Evolutionary conservation across 129 eudicot species (phyloP).

Genomic region (Mikania micrantha): DNA sequence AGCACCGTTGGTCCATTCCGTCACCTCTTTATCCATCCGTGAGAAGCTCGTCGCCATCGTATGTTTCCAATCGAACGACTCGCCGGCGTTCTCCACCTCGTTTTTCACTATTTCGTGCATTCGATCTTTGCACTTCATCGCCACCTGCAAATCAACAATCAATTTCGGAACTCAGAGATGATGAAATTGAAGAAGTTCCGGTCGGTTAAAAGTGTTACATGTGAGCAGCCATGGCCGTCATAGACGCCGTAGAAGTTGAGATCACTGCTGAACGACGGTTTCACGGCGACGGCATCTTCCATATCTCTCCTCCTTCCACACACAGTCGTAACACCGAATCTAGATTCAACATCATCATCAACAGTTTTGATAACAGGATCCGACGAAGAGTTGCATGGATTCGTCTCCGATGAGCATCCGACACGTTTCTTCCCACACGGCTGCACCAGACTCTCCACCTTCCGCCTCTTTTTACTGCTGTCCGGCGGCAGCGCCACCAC

Average conservation of each 20-base stretch:
- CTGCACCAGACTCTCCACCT: constrained; percentile 29
- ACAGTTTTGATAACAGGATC: too few species aligned
- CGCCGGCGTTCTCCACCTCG: constrained; percentile 39
- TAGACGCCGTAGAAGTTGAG: constrained; percentile 75
- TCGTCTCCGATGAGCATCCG: neutral
- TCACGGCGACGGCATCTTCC: constrained; percentile 93
- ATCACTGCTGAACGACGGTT: constrained; percentile 52
- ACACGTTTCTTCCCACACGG: too few species aligned
- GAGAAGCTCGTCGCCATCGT: constrained; percentile 55
- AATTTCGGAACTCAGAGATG: too few species aligned
- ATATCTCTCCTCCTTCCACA: constrained; percentile 93
- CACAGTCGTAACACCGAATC: constrained; percentile 75
- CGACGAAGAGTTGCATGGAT: neutral
- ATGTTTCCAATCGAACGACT: constrained; percentile 35
- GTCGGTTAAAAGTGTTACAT: too few species aligned
- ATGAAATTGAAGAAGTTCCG: too few species aligned
- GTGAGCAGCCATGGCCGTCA: constrained; percentile 99
- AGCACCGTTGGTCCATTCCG: constrained; percentile 30
- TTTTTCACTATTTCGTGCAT: constrained; percentile 87
- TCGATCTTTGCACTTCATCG: constrained; percentile 74
- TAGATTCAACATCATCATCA: too few species aligned
- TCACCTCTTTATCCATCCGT: constrained; percentile 72
- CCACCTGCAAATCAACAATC: constrained; percentile 50
- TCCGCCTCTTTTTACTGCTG: constrained; percentile 35
- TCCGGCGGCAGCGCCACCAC: constrained; percentile 28